Evolutionary conservation across 2,329 filamentous ascomycete species (phyloP).

Genomic region (Colletotrichum sp.): DNA sequence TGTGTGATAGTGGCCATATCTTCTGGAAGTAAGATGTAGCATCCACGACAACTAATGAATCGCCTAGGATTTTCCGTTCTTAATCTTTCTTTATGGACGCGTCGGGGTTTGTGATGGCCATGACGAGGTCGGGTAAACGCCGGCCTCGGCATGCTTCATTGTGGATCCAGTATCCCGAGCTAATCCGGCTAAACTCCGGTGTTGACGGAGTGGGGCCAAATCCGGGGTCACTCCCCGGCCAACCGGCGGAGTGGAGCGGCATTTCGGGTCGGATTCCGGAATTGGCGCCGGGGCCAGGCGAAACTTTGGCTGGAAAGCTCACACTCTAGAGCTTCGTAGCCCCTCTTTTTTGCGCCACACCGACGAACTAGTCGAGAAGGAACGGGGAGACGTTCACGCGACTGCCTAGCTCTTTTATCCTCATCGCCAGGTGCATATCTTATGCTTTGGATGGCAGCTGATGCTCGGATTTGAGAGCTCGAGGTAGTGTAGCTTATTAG

Average conservation of each 20-base stretch:
- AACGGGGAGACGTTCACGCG: background rate
- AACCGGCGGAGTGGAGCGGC: background rate
- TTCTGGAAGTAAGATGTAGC: background rate
- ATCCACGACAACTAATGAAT: background rate
- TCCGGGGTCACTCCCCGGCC: background rate
- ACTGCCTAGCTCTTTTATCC: background rate
- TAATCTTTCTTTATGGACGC: background rate
- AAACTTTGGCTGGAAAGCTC: background rate
- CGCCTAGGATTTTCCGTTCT: background rate
- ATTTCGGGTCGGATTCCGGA: background rate
- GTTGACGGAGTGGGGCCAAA: background rate
- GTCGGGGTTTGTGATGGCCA: background rate
- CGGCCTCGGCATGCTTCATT: background rate
- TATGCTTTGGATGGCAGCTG: background rate
- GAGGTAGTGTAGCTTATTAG: rapidly evolving
- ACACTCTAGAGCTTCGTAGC: background rate
- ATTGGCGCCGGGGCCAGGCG: background rate
- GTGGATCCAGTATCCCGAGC: background rate
- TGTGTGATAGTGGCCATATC: conserved; percentile 2
- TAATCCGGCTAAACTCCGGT: background rate
- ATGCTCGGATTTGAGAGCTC: background rate
- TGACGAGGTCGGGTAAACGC: background rate
- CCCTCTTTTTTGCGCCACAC: background rate
- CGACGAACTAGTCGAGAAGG: background rate
- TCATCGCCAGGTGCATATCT: background rate